A percentile compares a stretch with the other conserved stretches of the same genome.
Conservation (phyloP, 805 yeast species). For the Nakazawaea sp. region DNA sequence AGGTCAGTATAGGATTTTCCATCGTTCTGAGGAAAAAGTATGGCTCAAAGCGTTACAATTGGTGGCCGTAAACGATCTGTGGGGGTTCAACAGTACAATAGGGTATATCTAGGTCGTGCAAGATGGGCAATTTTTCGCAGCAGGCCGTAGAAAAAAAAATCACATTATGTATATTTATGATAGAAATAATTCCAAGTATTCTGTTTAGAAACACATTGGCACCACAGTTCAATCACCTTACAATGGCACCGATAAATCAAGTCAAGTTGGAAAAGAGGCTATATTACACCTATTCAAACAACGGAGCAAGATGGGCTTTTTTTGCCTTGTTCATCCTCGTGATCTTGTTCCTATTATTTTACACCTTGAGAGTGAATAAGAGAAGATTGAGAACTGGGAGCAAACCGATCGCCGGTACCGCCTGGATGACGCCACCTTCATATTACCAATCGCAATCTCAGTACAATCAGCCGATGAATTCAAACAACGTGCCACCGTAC, state of each 20-base stretch:
- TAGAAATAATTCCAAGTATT: too few relatives aligned
- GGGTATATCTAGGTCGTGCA: too few relatives aligned
- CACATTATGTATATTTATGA: too few relatives aligned
- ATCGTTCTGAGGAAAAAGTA: not conserved
- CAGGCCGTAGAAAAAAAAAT: too few relatives aligned
- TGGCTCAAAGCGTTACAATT: not conserved
- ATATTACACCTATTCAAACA: conserved; percentile 2
- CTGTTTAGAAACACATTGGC: too few relatives aligned
- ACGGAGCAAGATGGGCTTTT: conserved; percentile 53
- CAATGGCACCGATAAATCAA: not conserved
- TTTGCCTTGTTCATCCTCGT: conserved; percentile 54
- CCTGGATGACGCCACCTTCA: conserved; percentile 85
- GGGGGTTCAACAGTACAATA: not conserved
- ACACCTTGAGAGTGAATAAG: conserved; percentile 49
- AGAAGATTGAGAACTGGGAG: conserved; percentile 44
- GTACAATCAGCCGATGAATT: conserved; percentile 34
- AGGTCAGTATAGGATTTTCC: too few relatives aligned
- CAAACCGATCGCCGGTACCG: conserved; percentile 65
- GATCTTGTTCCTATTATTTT: conserved; percentile 36
- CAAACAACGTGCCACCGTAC: conserved; percentile 58
- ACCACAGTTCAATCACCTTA: too few relatives aligned
- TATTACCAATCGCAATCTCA: conserved; percentile 61
- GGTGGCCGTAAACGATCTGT: not conserved
- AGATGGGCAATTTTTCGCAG: too few relatives aligned
- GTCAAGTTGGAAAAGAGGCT: not conserved